Conservation (phyloP, 2,329 filamentous ascomycete species). For the Neobulgaria alba region DNA sequence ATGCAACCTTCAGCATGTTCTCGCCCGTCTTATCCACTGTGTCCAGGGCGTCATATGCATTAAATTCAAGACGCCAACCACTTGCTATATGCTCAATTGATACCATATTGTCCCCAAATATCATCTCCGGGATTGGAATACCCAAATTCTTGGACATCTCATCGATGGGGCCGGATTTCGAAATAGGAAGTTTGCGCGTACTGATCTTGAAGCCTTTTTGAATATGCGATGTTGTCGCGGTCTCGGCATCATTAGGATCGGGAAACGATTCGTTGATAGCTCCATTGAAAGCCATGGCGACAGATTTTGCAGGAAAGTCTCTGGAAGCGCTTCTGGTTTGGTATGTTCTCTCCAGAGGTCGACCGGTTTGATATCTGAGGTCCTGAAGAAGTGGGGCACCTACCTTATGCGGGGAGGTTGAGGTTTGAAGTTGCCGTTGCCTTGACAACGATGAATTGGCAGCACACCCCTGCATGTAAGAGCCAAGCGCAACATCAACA, state of each 20-base stretch:
- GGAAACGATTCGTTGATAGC: slow-evolving; percentile 45
- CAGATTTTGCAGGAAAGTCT: background rate
- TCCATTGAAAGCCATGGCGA: slow-evolving; percentile 26
- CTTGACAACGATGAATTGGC: too few relatives aligned
- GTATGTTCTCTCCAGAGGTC: too few relatives aligned
- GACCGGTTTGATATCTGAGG: too few relatives aligned
- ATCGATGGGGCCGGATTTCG: slow-evolving; percentile 85
- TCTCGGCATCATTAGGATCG: slow-evolving; percentile 38
- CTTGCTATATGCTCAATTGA: slow-evolving; percentile 62
- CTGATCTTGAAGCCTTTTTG: slow-evolving; percentile 66
- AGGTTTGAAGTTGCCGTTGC: too few relatives aligned
- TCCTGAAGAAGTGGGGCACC: slow-evolving; percentile 1
- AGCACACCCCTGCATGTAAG: too few relatives aligned
- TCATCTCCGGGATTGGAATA: slow-evolving; percentile 96
- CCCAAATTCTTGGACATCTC: slow-evolving; percentile 68
- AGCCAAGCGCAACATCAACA: too few relatives aligned
- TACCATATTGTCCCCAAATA: slow-evolving; percentile 92
- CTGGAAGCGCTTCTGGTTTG: too few relatives aligned
- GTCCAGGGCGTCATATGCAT: slow-evolving; percentile 80
- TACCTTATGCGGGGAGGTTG: too few relatives aligned
- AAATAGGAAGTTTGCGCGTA: slow-evolving; percentile 87
- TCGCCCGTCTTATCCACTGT: slow-evolving; percentile 87
- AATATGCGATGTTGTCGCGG: slow-evolving; percentile 46
- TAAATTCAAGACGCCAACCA: slow-evolving; percentile 76
- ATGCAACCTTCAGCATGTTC: slow-evolving; percentile 86